Conservation (phyloP, 2,329 filamentous ascomycete genomes). For the Dothiorella sarmentorum region DNA sequence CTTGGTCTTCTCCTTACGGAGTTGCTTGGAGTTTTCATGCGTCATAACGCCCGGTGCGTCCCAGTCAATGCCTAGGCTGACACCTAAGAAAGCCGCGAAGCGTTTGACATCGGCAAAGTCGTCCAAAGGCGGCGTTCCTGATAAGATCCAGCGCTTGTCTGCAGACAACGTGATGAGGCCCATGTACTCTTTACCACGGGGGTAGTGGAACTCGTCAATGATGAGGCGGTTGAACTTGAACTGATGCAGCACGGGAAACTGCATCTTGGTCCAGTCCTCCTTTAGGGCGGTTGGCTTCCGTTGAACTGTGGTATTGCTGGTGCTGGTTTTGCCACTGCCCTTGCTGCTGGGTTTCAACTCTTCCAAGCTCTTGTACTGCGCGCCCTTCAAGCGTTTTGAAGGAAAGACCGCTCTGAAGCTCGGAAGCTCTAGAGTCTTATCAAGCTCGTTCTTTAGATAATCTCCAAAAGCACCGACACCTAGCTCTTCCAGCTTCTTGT, state of each 20-base stretch:
- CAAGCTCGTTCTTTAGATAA: conserved; percentile 24
- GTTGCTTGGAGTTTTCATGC: not conserved
- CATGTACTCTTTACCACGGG: conserved; percentile 35
- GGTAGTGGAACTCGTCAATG: conserved; percentile 63
- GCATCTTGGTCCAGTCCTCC: conserved; percentile 28
- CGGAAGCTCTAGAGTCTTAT: conserved; percentile 29
- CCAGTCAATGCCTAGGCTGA: conserved; percentile 55
- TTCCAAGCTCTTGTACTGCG: conserved; percentile 15
- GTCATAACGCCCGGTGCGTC: conserved; percentile 31
- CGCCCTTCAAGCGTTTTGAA: conserved; percentile 32
- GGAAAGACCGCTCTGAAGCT: conserved; percentile 38
- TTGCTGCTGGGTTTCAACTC: not conserved
- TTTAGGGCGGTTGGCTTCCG: not conserved
- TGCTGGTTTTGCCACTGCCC: not conserved
- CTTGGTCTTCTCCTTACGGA: conserved; percentile 42
- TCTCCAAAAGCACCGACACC: conserved; percentile 32
- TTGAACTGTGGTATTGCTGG: not conserved
- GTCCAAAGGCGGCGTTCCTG: conserved; percentile 58
- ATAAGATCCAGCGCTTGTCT: conserved; percentile 59
- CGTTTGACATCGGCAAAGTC: conserved; percentile 59
- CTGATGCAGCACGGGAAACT: conserved; percentile 51
- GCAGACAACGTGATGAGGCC: conserved; percentile 47
- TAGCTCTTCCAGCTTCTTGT: conserved; percentile 33
- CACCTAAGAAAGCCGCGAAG: conserved; percentile 55
- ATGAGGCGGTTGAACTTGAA: conserved; percentile 60